A percentile compares a stretch with the other conserved stretches of the same genome.
Conservation (phyloP, 108 stramenopile genomes). For the Licmophora abbreviata region DNA sequence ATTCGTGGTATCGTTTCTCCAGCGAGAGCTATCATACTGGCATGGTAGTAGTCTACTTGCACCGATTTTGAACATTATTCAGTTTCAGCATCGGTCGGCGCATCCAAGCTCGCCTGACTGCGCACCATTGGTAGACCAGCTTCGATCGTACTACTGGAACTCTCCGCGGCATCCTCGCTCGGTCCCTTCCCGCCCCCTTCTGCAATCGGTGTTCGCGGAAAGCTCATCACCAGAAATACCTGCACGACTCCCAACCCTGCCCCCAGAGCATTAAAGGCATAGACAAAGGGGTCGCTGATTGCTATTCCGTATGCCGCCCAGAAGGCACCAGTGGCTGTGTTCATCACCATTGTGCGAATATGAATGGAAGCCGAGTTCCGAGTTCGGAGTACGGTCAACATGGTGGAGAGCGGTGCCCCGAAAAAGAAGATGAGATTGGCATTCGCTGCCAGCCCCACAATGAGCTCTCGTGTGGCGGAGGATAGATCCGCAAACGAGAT, state of each 20-base stretch:
- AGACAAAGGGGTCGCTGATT: conserved; percentile 52
- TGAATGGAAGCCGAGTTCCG: conserved; percentile 25
- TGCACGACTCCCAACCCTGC: conserved; percentile 50
- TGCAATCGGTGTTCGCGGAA: too few species aligned
- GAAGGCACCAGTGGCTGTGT: conserved; percentile 15
- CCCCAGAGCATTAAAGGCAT: conserved; percentile 67
- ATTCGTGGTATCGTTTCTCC: too few species aligned
- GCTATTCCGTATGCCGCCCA: conserved; percentile 69
- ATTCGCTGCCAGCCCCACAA: conserved; percentile 56
- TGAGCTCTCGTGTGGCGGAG: not conserved
- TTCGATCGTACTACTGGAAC: too few species aligned
- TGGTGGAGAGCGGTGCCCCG: conserved; percentile 63
- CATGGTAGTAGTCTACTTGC: too few species aligned
- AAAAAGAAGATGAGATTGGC: conserved; percentile 66
- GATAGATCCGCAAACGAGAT: conserved; percentile 15
- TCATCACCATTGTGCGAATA: conserved; percentile 19
- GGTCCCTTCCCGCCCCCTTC: too few species aligned
- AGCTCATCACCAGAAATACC: conserved; percentile 25
- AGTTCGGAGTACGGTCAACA: conserved; percentile 35
- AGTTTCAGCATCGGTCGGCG: too few species aligned
- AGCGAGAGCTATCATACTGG: too few species aligned
- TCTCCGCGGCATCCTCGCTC: too few species aligned
- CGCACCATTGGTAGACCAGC: too few species aligned
- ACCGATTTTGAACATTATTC: too few species aligned
- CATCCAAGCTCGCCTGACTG: too few species aligned